These are phyloP conservation scores for Austropuccinia psidii DNA, from an alignment of 1,284 basidiomycete species.

Conservation along the genomic window DNA sequence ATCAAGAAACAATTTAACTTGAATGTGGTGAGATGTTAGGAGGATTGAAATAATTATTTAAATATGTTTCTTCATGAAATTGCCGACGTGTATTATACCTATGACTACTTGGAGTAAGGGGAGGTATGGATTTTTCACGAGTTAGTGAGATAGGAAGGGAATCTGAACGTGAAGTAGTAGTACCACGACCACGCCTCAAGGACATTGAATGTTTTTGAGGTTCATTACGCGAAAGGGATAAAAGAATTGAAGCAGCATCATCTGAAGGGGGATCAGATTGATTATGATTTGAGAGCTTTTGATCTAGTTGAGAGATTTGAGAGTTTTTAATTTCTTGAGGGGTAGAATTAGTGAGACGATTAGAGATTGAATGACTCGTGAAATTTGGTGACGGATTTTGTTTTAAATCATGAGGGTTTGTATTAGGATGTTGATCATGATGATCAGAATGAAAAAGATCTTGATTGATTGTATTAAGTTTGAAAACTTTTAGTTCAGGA, in stretches of 20 bases:
- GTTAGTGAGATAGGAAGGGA: too few species aligned
- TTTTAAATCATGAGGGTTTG: background rate
- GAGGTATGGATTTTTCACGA: too few species aligned
- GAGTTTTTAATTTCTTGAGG: background rate
- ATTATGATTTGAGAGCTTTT: background rate
- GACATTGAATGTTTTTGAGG: conserved; percentile 30
- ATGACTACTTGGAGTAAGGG: conserved; percentile 8
- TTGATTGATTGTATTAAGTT: background rate
- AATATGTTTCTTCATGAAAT: conserved; percentile 8
- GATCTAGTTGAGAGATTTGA: background rate
- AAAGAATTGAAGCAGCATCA: conserved; percentile 34
- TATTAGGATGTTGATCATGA: background rate
- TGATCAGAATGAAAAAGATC: background rate
- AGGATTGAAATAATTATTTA: background rate
- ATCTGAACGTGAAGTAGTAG: background rate
- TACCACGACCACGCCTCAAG: conserved; percentile 24
- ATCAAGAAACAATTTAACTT: background rate
- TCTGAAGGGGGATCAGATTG: conserved; percentile 21
- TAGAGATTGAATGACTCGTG: background rate
- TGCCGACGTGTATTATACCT: conserved; percentile 31
- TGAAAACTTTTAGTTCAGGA: conserved; percentile 26
- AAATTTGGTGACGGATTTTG: background rate
- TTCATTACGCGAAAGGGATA: conserved; percentile 30
- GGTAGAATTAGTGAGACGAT: background rate
- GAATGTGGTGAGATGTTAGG: background rate